Base-by-base conservation (phyloP, 2,329 filamentous ascomycete genomes). In the Phaeosphaeriaceae sp. region DNA sequence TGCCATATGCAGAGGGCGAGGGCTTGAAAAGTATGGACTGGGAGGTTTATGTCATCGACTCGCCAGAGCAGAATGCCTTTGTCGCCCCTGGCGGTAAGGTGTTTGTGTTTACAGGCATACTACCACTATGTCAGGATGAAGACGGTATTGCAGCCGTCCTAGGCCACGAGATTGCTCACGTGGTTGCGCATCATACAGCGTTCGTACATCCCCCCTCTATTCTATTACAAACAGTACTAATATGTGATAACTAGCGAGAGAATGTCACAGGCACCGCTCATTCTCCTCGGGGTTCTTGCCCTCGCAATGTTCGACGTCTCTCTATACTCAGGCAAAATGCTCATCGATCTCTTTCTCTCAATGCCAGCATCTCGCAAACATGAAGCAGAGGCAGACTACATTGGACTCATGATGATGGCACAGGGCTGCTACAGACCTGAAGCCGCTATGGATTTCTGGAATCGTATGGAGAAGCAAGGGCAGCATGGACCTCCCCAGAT, bases 381-480 rank as follows among this genome's bases (percentile, higher is more conserved):
- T 74, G 89, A 87, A 77, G 84, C 80, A 40, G 89, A 93, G 75
- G 89, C 89, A 0, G 89, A 93, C 65, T 90, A 89, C 62, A 90
- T 92, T 39, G 89, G 89, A 0, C 72, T 92, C 28, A 84, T 92
- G 81, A 88, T 92, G 81, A 92, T 92, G 87, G 84, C 88, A 0
- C 84, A 90, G 74, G 87, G 86, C 20, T 92, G 89, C 74, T 92
- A 88, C 67, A 80, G 90, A 53, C 89, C 89, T 1, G 74, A 79
- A 11, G 83, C 84, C 52, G 88, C 89, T 0, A 76, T 87, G 35
- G 77, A 76, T 0, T 83, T 92, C 50, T 83, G 81, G 81, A 62
- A 68, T 18, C 74, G 85, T 41, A 89, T 90, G 85, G 84, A 88
- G 54, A 67, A 70, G 32, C 67, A 74, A 11, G 77, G 77, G 20